These are phyloP conservation scores for Leishmania major DNA, from an alignment of 208 protist species.

Conservation along the genomic window DNA sequence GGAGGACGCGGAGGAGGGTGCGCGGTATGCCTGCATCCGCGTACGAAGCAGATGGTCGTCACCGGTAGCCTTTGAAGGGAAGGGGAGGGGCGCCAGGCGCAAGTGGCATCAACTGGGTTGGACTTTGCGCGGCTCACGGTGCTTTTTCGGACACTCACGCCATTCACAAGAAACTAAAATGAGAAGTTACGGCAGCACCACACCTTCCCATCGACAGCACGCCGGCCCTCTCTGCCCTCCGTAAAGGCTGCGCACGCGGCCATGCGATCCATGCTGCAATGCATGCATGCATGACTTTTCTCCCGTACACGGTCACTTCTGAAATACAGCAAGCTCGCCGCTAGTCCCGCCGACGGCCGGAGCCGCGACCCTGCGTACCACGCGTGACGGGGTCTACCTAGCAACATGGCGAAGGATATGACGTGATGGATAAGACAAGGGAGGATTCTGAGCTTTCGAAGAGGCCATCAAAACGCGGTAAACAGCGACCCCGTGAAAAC, in stretches of 20 bases:
- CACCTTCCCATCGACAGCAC: background rate
- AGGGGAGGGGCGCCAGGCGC: background rate
- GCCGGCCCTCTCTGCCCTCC: background rate
- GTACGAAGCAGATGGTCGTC: background rate
- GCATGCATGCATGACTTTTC: background rate
- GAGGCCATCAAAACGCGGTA: background rate
- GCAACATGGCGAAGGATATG: background rate
- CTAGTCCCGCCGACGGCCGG: background rate
- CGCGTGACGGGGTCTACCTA: background rate
- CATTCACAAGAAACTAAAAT: too few species aligned
- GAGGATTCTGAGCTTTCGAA: background rate
- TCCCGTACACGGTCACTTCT: background rate
- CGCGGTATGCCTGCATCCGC: background rate
- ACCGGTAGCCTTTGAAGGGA: background rate
- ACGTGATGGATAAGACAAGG: background rate
- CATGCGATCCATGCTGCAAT: background rate
- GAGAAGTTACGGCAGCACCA: background rate
- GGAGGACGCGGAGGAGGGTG: background rate
- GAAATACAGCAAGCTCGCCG: background rate
- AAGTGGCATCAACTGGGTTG: too few species aligned
- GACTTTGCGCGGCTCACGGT: too few species aligned
- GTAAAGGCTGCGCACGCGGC: background rate
- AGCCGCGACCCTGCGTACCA: background rate
- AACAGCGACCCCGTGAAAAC: too few species aligned
- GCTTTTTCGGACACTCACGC: too few species aligned